Conservation (phyloP, 2,329 filamentous ascomycete genomes). For the Aspergillus ochraceoroseus region DNA sequence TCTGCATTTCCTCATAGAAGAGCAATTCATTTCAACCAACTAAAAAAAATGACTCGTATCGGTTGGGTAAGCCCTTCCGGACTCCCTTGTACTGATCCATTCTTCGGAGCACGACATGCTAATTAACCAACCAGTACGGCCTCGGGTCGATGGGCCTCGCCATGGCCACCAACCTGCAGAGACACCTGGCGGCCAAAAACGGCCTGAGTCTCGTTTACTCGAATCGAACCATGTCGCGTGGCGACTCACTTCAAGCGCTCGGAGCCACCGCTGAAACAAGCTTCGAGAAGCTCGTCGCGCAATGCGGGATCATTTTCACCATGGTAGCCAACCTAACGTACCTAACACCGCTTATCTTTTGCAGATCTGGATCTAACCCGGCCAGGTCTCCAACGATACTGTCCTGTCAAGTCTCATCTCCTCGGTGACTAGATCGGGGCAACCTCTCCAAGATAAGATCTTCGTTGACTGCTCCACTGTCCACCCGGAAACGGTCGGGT, state of each 20-base stretch:
- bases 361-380: conserved; percentile 1
- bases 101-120: not conserved
- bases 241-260: conserved; percentile 34
- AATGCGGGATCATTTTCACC: conserved; percentile 40
- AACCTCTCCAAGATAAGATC: conserved; percentile 61
- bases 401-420: conserved; percentile 34
- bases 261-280: conserved; percentile 33
- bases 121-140: conserved; percentile 31
- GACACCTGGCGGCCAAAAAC: conserved; percentile 34
- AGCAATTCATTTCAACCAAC: not conserved
- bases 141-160: conserved; percentile 46
- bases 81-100: not conserved
- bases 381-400: conserved; percentile 40
- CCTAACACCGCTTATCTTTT: no score
- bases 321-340: conserved; percentile 24
- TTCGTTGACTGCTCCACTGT: conserved; percentile 85
- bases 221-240: conserved; percentile 42
- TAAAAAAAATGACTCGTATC: conserved; percentile 31
- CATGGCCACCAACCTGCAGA: conserved; percentile 44
- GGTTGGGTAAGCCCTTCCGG: conserved; percentile 30
- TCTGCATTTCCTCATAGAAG: no score
- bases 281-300: conserved; percentile 34
- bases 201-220: conserved; percentile 35
- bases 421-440: conserved; percentile 24
- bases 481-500: conserved; percentile 62